Evolutionary conservation across 805 yeast species (phyloP), one percentile per base, ranked within the genome.

Genomic region (Clavispora carvajalis): DNA sequence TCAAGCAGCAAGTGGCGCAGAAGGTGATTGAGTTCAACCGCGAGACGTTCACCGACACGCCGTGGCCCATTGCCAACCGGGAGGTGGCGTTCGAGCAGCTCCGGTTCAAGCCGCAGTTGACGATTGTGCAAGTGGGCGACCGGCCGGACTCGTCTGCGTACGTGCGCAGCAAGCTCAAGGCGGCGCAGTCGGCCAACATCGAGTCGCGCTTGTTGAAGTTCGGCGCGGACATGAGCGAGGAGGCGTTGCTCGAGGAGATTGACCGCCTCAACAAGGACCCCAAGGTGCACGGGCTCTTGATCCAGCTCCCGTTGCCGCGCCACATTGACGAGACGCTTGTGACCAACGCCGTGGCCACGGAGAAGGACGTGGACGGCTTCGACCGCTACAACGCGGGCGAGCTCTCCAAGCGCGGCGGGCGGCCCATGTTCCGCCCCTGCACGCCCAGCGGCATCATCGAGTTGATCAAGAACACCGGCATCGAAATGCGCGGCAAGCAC

Each of bases 321-420:
- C 85, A 81, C 55, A 71, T 90, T 43, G 78, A 85, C 58, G 98
- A 91, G 68, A 79, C 83, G 34, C 62, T 65, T 36, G 73, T 93
- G 51, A 93, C 98, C 36, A 80, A 82, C 55, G 74, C 89, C 1
- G 97, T 91, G n/a, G 64, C 73, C 9, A 76, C 85, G 12, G 79
- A 75, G 33, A 91, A 91, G 67, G 99, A 91, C 56, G 96, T 93
- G 35, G 99, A 91, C 62, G 99, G 99, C 2, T 93, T 91, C 56
- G 93, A 90, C 33, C 80, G 89, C 41, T 74, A 72, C 54, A 93
- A 93, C 61, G 80, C 87, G 42, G 98, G 97, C 45, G 97, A 91
- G 58, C 74, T 91, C 44, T 78, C 90, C 52, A 88, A 89, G 64
- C 80, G 85, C 51, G 87, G 87, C 39, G 96, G 97, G 17, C 59